A percentile compares a stretch with the other conserved stretches of the same genome.
Evolutionary conservation across 176 grass and related monocot species (phyloP).

Genomic region (Rhynchospora breviuscula): DNA sequence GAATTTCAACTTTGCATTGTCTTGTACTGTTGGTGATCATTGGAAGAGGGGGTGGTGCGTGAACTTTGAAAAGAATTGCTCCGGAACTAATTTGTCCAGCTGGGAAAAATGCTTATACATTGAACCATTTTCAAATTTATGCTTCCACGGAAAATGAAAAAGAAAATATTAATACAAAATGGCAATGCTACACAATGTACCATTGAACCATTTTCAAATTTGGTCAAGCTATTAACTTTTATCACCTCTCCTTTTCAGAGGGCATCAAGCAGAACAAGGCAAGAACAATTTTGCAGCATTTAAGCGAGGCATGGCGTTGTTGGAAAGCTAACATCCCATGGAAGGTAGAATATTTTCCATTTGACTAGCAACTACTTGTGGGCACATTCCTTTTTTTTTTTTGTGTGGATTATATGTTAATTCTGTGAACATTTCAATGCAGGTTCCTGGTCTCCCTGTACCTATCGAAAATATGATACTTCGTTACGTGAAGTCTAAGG

Average conservation of each 20-base stretch:
- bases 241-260: conserved; percentile 34
- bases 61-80: neutral
- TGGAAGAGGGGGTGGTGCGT: neutral
- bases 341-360: conserved; percentile 43
- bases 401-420: neutral
- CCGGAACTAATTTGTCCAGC: neutral
- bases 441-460: conserved; percentile 85
- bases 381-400: neutral
- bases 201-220: neutral
- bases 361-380: neutral
- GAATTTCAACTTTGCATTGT: neutral
- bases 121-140: neutral
- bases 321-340: conserved; percentile 99
- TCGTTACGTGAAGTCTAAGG: conserved; percentile 95
- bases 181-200: neutral
- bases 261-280: conserved; percentile 99
- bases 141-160: neutral
- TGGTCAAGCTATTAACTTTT: neutral
- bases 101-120: neutral
- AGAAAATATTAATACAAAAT: neutral
- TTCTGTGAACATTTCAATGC: neutral
- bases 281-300: conserved; percentile 86
- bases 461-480: conserved; percentile 99
- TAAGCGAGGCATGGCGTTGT: conserved; percentile 97
- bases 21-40: neutral